Percentiles rank a stretch among this genome's conserved stretches.
phyloP scores from a whole-genome alignment of 1,139 yeast species.

The Diutina rugosa region DNA sequence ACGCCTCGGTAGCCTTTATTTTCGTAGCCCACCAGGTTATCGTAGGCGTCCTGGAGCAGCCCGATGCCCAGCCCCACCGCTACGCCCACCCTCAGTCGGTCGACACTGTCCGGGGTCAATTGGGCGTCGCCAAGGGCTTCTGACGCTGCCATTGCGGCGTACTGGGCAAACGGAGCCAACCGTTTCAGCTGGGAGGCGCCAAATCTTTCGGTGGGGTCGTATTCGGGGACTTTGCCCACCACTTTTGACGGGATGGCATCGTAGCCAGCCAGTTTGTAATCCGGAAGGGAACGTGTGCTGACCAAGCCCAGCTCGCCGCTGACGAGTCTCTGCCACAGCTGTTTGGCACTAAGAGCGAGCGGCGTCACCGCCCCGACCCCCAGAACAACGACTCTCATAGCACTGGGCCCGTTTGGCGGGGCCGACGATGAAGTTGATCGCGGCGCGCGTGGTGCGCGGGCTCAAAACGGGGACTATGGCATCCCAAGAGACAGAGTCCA shows the following conservation, averaged over 20 bases:
- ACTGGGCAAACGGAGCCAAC: slow-evolving; percentile 10
- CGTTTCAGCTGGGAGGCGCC: slow-evolving; percentile 39
- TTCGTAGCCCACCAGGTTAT: slow-evolving; percentile 39
- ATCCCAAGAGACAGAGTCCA: background rate
- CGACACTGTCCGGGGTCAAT: background rate
- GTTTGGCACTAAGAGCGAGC: slow-evolving; percentile 54
- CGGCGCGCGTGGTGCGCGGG: slow-evolving; percentile 13
- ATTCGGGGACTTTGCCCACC: slow-evolving; percentile 61
- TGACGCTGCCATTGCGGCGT: background rate
- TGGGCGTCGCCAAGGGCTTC: background rate
- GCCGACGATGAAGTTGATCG: slow-evolving; percentile 28
- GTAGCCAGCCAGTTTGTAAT: slow-evolving; percentile 32
- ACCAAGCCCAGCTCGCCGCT: slow-evolving; percentile 42
- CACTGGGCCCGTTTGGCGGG: slow-evolving; percentile 8
- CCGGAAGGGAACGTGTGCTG: slow-evolving; percentile 36
- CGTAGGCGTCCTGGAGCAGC: slow-evolving; percentile 63
- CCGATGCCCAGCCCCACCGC: slow-evolving; percentile 93
- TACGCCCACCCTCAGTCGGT: slow-evolving; percentile 44
- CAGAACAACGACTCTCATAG: slow-evolving; percentile 66
- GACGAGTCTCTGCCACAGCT: slow-evolving; percentile 41
- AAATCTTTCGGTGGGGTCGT: slow-evolving; percentile 36
- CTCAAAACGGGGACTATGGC: background rate
- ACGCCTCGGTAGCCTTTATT: slow-evolving; percentile 54
- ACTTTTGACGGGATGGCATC: slow-evolving; percentile 60
- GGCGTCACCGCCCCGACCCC: slow-evolving; percentile 86